These are phyloP conservation scores for Colletotrichum liriopes DNA, from an alignment of 2,329 filamentous ascomycete species.

Conservation along the genomic window DNA sequence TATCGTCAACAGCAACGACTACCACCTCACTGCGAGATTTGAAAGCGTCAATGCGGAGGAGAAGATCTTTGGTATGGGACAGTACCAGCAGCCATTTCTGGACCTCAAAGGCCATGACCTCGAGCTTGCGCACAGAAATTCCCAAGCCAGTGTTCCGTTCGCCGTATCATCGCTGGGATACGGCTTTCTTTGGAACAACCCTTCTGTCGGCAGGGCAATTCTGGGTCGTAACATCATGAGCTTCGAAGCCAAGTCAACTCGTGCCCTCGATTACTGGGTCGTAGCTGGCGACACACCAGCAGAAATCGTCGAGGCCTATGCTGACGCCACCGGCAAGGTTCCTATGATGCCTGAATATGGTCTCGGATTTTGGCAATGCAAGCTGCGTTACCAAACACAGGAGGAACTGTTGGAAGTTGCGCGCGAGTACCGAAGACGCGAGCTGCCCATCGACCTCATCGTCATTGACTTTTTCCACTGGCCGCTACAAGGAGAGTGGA, in stretches of 20 bases:
- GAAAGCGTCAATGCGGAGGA: slow-evolving; percentile 68
- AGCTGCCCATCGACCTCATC: slow-evolving; percentile 72
- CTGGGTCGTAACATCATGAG: slow-evolving; percentile 72
- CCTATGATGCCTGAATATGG: slow-evolving; percentile 78
- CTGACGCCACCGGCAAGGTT: slow-evolving; percentile 67
- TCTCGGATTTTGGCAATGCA: slow-evolving; percentile 77
- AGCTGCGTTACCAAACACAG: slow-evolving; percentile 74
- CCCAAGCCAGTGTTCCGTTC: slow-evolving; percentile 74
- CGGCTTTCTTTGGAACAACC: slow-evolving; percentile 76
- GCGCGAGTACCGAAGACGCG: slow-evolving; percentile 66
- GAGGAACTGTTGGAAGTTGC: slow-evolving; percentile 72
- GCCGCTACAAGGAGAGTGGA: slow-evolving; percentile 78
- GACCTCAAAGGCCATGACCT: slow-evolving; percentile 73
- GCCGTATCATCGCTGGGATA: slow-evolving; percentile 71
- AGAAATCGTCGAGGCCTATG: slow-evolving; percentile 69
- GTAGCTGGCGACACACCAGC: slow-evolving; percentile 68
- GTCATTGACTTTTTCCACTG: slow-evolving; percentile 78
- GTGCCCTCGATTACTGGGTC: slow-evolving; percentile 73
- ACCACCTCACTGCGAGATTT: slow-evolving; percentile 69
- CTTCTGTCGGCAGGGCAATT: slow-evolving; percentile 70
- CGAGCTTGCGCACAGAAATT: slow-evolving; percentile 75
- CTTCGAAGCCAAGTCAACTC: slow-evolving; percentile 71
- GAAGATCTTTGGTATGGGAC: slow-evolving; percentile 75
- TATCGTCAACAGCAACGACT: slow-evolving; percentile 61
- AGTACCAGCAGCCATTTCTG: slow-evolving; percentile 74